Conservation (phyloP, 1,284 basidiomycete genomes). For the Trametes hirsuta region DNA sequence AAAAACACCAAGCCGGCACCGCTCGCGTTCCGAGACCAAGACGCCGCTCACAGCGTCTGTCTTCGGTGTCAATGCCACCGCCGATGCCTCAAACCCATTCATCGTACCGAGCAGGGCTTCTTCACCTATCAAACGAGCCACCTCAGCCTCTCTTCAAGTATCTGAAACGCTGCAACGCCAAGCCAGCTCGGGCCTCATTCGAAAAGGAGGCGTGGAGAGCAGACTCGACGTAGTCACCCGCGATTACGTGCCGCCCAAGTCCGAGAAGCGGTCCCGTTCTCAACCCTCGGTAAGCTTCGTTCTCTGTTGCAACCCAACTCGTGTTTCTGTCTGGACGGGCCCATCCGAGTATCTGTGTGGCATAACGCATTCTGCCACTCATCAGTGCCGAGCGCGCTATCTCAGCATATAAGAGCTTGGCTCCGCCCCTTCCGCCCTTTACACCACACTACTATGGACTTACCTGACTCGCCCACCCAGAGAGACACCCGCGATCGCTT, state of each 20-base stretch:
- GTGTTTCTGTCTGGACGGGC: no score
- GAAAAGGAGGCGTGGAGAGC: slow-evolving; percentile 76
- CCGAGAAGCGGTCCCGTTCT: slow-evolving; percentile 73
- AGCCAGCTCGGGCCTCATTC: slow-evolving; percentile 65
- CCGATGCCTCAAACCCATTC: slow-evolving; percentile 65
- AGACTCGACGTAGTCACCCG: slow-evolving; percentile 71
- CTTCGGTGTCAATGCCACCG: slow-evolving; percentile 53
- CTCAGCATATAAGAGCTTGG: not conserved
- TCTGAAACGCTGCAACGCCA: slow-evolving; percentile 62
- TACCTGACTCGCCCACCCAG: slow-evolving; percentile 24
- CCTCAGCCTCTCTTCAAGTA: slow-evolving; percentile 50
- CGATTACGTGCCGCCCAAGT: slow-evolving; percentile 54
- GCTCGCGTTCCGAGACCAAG: slow-evolving; percentile 70
- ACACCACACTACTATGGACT: slow-evolving; percentile 13
- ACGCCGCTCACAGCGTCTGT: slow-evolving; percentile 75
- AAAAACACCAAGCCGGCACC: slow-evolving; percentile 67
- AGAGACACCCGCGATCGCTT: slow-evolving; percentile 69
- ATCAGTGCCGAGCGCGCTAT: not conserved
- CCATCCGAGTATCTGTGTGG: no score
- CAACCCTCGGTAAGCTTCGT: slow-evolving; percentile 54
- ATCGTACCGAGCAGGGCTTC: slow-evolving; percentile 52
- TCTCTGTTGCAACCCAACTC: not conserved
- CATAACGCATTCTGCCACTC: slow-evolving; percentile 12
- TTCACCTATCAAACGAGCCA: slow-evolving; percentile 66
- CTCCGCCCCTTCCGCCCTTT: not conserved